These are phyloP conservation scores for Maudiozyma serrabonitensis DNA, from an alignment of 805 yeast genomes.

Conservation along the genomic window DNA sequence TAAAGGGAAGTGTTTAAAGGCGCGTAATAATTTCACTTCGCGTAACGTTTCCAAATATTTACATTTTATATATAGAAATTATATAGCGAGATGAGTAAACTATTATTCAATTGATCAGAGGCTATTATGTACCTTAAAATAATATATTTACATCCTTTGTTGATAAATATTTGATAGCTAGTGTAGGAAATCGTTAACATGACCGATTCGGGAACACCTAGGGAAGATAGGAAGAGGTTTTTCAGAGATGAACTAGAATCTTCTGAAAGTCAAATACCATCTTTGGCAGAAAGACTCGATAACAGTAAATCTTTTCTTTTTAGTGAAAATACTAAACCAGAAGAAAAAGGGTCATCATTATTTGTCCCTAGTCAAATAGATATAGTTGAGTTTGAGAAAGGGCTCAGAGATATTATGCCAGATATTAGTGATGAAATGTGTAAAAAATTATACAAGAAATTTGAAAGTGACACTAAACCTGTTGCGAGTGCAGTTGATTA, in stretches of 20 bases:
- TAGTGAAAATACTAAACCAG: slow-evolving; percentile 1
- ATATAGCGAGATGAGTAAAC: too few species aligned
- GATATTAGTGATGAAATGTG: slow-evolving; percentile 20
- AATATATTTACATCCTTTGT: too few species aligned
- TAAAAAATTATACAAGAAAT: slow-evolving; percentile 21
- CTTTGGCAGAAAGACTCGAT: slow-evolving; percentile 6
- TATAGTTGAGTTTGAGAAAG: slow-evolving; percentile 19
- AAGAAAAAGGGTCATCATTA: slow-evolving; percentile 2
- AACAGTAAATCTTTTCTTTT: slow-evolving; percentile 18
- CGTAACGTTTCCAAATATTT: too few species aligned
- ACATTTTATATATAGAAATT: too few species aligned
- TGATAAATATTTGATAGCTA: too few species aligned
- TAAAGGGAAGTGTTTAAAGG: too few species aligned
- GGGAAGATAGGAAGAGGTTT: slow-evolving; percentile 16
- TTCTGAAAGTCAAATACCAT: slow-evolving; percentile 9
- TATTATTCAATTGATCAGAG: too few species aligned
- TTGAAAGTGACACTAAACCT: slow-evolving; percentile 18
- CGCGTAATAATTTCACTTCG: too few species aligned
- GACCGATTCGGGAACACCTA: background rate
- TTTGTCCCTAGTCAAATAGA: background rate
- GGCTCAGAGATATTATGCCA: slow-evolving; percentile 30
- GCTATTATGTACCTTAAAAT: too few species aligned
- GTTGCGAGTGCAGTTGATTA: slow-evolving; percentile 33
- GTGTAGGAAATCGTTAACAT: background rate
- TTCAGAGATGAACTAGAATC: slow-evolving; percentile 25